These are phyloP conservation scores for Aspergillus aculeatus DNA, from an alignment of 2,329 filamentous ascomycete species.

Conservation along the genomic window DNA sequence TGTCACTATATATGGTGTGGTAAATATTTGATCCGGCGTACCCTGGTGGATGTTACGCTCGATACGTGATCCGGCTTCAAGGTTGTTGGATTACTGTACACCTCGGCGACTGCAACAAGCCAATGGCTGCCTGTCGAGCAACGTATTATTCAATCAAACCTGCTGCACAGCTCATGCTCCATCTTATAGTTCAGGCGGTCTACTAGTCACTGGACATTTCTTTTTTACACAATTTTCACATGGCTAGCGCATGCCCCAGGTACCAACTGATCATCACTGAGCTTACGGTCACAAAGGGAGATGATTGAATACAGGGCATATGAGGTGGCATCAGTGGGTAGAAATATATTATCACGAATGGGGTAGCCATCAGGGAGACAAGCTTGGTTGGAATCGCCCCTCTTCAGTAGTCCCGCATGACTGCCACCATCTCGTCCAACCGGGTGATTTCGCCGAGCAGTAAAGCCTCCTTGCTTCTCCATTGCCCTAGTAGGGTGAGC, in stretches of 20 bases:
- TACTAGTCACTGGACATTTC: too few species aligned
- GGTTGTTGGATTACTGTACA: neutral
- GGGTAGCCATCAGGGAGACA: neutral
- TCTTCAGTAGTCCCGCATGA: slow-evolving; percentile 72
- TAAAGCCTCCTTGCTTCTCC: slow-evolving; percentile 64
- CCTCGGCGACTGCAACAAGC: neutral
- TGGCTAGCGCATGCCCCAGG: too few species aligned
- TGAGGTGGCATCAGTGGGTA: neutral
- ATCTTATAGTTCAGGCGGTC: neutral
- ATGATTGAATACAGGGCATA: neutral
- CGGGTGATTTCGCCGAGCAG: slow-evolving; percentile 75
- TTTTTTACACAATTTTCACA: too few species aligned
- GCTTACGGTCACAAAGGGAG: neutral
- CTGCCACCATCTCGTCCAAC: slow-evolving; percentile 79
- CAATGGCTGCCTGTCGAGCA: neutral
- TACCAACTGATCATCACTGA: neutral
- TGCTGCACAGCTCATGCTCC: neutral
- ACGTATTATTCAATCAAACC: neutral
- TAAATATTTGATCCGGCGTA: neutral
- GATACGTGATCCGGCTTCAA: neutral
- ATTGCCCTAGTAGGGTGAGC: slow-evolving; percentile 65
- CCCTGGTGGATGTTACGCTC: neutral
- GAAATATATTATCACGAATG: neutral
- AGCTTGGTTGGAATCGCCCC: neutral
- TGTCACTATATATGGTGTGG: neutral